Evolutionary conservation across 306 rosid genomes (phyloP).

Genomic region (Calophaca sinica): DNA sequence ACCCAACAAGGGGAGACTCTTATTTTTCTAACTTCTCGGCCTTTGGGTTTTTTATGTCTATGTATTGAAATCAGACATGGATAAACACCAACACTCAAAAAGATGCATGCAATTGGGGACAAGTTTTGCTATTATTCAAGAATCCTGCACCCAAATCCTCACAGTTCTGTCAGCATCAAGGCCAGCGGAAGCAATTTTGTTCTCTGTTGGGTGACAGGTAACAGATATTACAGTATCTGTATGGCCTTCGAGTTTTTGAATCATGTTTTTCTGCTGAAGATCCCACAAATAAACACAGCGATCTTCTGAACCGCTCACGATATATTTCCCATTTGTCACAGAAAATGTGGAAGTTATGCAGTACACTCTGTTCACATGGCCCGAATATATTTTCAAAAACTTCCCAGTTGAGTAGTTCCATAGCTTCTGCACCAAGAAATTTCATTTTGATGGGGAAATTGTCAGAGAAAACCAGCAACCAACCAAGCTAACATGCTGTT

Average conservation of each 20-base stretch:
- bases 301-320: conserved; percentile 95
- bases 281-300: conserved; percentile 87
- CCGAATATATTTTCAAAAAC: conserved; percentile 67
- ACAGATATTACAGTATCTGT: conserved; percentile 83
- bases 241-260: conserved; percentile 95
- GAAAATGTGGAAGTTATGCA: conserved; percentile 89
- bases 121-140: conserved; percentile 46
- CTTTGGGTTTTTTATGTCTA: background rate
- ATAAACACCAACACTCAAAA: background rate
- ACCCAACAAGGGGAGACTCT: too few relatives aligned
- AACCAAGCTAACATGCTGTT: background rate
- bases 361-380: conserved; percentile 70
- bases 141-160: conserved; percentile 85
- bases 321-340: conserved; percentile 86
- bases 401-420: conserved; percentile 81
- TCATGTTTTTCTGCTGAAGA: conserved; percentile 78
- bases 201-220: conserved; percentile 85
- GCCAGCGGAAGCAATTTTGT: conserved; percentile 89
- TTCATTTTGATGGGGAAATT: conserved; percentile 8
- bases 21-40: background rate
- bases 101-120: background rate
- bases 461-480: conserved; percentile 20
- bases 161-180: conserved; percentile 80
- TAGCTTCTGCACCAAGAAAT: conserved; percentile 73
- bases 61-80: conserved; percentile 17